Evolutionary conservation across 257 asterid species (phyloP), one percentile per base, ranked within the genome.

Genomic region (Solanum corneliomulleri): DNA sequence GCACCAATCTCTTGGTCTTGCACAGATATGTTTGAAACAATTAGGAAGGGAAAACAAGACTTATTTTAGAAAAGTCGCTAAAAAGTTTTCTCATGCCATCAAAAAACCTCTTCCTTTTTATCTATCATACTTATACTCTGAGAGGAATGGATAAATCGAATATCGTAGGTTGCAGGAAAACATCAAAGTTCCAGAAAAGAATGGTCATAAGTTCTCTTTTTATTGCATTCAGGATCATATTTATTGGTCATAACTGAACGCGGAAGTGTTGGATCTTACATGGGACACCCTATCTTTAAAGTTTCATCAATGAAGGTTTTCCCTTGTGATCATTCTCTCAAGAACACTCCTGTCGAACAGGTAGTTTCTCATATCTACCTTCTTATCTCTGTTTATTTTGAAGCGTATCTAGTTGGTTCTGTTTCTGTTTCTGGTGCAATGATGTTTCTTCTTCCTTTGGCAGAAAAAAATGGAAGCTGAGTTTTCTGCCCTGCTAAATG

Each of bases 401-500:
- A 70, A 49, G 56, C 45, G 5, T 86, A n/a, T 72, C 23, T 44
- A 42, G 80, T 66, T 66, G 80, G 62, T 76, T 85, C 84, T 70
- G 89, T 47, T 90, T 77, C 84, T 85, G 52, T 82, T 86, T 16
- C 58, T 47, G 58, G 15, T 47, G 83, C 82, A 90, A 39, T 91
- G 86, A 82, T 74, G 64, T 80, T 56, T 74, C 42, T 49, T 86
- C 66, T 90, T 27, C 74, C 87, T 86, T 91, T 76, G 71, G 89
- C 98, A 97, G 99, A 94, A 90, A 90, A 95, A 90, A 90, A 93
- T 91, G 97, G 99, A 96, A 91, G 91, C 90, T 20, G 96, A 96
- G 90, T 89, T 96, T 89, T 89, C 92, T 82, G 93, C 91, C 75
- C 90, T 97, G 90, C 93, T 97, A 31, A 92, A 88, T 85, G 88